phyloP scores from a whole-genome alignment of 495 filamentous ascomycete species.

The Daldinia concentrica region DNA sequence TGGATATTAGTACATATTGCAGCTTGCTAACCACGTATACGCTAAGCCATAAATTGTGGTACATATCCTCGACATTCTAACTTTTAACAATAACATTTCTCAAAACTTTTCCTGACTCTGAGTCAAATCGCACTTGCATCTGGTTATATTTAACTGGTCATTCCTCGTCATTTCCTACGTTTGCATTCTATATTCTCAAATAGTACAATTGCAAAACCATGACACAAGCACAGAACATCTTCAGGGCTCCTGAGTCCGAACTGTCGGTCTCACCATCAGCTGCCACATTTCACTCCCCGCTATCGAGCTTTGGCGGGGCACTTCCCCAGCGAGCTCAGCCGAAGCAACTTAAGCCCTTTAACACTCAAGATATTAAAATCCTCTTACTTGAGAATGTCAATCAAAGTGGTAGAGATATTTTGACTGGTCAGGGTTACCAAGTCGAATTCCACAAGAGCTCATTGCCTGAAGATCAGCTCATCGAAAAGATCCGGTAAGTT shows the following conservation, averaged over 20 bases:
- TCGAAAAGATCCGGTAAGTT: slow-evolving; percentile 91
- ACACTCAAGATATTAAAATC: slow-evolving; percentile 94
- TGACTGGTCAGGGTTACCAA: slow-evolving; percentile 90
- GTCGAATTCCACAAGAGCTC: slow-evolving; percentile 92
- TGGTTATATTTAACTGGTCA: slow-evolving; percentile 22
- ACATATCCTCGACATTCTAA: not conserved
- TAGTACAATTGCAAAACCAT: slow-evolving; percentile 29
- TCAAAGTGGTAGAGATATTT: slow-evolving; percentile 82
- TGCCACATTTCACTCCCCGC: slow-evolving; percentile 68
- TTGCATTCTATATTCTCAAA: slow-evolving; percentile 4
- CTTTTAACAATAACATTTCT: not conserved
- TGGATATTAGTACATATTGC: slow-evolving; percentile 9
- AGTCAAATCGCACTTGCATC: slow-evolving; percentile 24
- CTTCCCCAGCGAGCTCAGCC: slow-evolving; percentile 46
- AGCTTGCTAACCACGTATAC: slow-evolving; percentile 17
- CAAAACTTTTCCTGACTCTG: slow-evolving; percentile 36
- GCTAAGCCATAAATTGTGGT: slow-evolving; percentile 30
- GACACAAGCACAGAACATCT: slow-evolving; percentile 44
- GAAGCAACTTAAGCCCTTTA: slow-evolving; percentile 94
- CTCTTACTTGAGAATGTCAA: slow-evolving; percentile 96
- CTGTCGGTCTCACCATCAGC: slow-evolving; percentile 65
- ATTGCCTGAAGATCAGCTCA: slow-evolving; percentile 89
- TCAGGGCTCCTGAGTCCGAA: slow-evolving; percentile 19
- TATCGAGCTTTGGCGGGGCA: slow-evolving; percentile 59
- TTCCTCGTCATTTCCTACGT: slow-evolving; percentile 5